These are phyloP conservation scores for Saccharomyces hybrid DNA, from an alignment of 1,139 yeast genomes.

Conservation along the genomic window DNA sequence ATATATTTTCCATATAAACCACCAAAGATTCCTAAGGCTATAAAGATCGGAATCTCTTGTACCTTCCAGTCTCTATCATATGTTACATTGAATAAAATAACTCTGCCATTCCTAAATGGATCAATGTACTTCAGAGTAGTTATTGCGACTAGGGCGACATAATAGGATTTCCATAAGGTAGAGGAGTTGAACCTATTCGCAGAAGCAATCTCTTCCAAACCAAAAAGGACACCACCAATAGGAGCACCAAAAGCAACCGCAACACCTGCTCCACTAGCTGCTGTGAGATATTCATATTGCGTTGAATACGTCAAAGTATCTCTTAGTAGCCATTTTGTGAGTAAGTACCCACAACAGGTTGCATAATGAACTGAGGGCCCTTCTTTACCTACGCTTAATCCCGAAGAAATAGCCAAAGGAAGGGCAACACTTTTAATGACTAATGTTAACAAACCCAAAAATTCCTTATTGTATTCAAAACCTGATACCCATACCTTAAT, in stretches of 20 bases:
- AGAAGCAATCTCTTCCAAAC: slow-evolving; percentile 50
- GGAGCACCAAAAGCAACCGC: slow-evolving; percentile 94
- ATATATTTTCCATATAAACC: slow-evolving; percentile 83
- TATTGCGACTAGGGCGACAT: slow-evolving; percentile 85
- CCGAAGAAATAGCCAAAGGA: slow-evolving; percentile 82
- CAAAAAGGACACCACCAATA: slow-evolving; percentile 87
- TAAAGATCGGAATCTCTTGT: slow-evolving; percentile 75
- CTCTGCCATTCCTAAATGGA: slow-evolving; percentile 91
- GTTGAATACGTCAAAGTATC: slow-evolving; percentile 40
- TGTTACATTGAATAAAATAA: slow-evolving; percentile 82
- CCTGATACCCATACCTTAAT: slow-evolving; percentile 95
- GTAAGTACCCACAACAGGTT: slow-evolving; percentile 51
- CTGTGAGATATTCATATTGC: slow-evolving; percentile 51
- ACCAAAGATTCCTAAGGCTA: slow-evolving; percentile 79
- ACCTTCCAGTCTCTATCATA: slow-evolving; percentile 84
- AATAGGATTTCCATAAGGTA: slow-evolving; percentile 87
- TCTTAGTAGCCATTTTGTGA: slow-evolving; percentile 34
- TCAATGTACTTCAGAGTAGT: slow-evolving; percentile 66
- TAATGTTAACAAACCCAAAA: slow-evolving; percentile 67
- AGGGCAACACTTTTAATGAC: slow-evolving; percentile 69
- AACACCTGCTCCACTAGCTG: slow-evolving; percentile 90
- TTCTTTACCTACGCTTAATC: slow-evolving; percentile 86
- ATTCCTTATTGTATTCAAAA: slow-evolving; percentile 64
- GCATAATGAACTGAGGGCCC: slow-evolving; percentile 91
- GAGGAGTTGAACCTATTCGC: slow-evolving; percentile 53